These are phyloP conservation scores for Gillenia trifoliata DNA, from an alignment of 306 rosid species.

Conservation along the genomic window DNA sequence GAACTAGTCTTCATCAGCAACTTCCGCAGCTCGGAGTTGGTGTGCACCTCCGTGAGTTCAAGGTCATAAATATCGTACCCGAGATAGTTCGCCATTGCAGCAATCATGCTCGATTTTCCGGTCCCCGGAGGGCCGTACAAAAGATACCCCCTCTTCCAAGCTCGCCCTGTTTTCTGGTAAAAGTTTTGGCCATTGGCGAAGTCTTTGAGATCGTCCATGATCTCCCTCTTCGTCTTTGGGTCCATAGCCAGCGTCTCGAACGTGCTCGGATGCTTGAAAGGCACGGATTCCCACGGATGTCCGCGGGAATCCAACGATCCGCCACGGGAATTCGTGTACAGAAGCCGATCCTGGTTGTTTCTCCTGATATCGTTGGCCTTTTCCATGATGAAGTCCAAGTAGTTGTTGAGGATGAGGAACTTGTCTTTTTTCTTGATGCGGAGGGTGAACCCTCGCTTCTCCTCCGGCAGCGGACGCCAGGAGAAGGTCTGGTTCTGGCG, in stretches of 20 bases:
- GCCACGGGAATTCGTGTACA: constrained; percentile 84
- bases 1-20: constrained; percentile 91
- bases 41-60: constrained; percentile 87
- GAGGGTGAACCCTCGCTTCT: constrained; percentile 82
- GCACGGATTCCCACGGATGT: constrained; percentile 98
- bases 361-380: constrained; percentile 72
- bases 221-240: constrained; percentile 50
- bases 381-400: constrained; percentile 80
- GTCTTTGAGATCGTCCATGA: constrained; percentile 74
- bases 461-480: constrained; percentile 91
- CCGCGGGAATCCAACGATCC: constrained; percentile 87
- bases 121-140: constrained; percentile 93
- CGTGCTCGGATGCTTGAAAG: constrained; percentile 92
- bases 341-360: constrained; percentile 71
- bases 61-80: constrained; percentile 91
- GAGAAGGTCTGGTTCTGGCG: constrained; percentile 74
- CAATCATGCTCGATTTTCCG: constrained; percentile 93
- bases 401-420: constrained; percentile 41
- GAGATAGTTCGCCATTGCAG: constrained; percentile 87
- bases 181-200: constrained; percentile 75
- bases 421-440: constrained; percentile 70
- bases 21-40: constrained; percentile 80
- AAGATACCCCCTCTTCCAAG: constrained; percentile 94
- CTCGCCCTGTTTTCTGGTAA: constrained; percentile 84
- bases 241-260: constrained; percentile 94